Evolutionary conservation across 495 filamentous ascomycete genomes (phyloP).

Genomic region (Pyrenula massariospora): DNA sequence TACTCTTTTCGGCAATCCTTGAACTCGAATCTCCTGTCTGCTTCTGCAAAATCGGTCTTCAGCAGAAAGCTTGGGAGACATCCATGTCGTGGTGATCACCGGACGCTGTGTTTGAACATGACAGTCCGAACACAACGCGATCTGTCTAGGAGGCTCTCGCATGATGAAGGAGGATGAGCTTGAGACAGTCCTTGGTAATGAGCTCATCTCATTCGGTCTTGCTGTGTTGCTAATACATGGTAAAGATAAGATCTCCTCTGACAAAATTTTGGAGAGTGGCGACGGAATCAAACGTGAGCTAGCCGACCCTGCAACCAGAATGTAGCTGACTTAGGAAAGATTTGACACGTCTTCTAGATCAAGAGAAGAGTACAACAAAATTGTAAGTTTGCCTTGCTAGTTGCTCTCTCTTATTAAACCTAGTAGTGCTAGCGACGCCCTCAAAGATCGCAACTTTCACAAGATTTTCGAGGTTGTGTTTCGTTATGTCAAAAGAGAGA

Average conservation of each 20-base stretch:
- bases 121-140: too few relatives aligned
- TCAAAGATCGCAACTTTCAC: slow-evolving; percentile 70
- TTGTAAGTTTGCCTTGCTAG: slow-evolving; percentile 30
- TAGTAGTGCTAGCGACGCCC: slow-evolving; percentile 20
- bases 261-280: slow-evolving; percentile 38
- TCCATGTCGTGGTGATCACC: too few relatives aligned
- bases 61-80: too few relatives aligned
- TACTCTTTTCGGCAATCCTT: too few relatives aligned
- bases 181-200: too few relatives aligned
- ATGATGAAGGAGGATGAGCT: neutral
- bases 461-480: slow-evolving; percentile 76
- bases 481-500: slow-evolving; percentile 51
- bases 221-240: too few relatives aligned
- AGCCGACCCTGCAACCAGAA: slow-evolving; percentile 3
- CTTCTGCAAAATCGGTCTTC: too few relatives aligned
- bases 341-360: slow-evolving; percentile 50
- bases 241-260: slow-evolving; percentile 33
- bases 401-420: neutral
- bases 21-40: too few relatives aligned
- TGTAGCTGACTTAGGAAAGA: slow-evolving; percentile 19
- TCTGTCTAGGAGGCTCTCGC: too few relatives aligned
- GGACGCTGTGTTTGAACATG: too few relatives aligned
- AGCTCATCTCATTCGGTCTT: too few relatives aligned
- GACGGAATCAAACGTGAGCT: slow-evolving; percentile 39
- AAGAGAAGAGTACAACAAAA: slow-evolving; percentile 43